A percentile compares a stretch with the other conserved stretches of the same genome.
Evolutionary conservation across 768 basidiomycete genomes (phyloP).

Genomic region (Plicaturopsis crispa): DNA sequence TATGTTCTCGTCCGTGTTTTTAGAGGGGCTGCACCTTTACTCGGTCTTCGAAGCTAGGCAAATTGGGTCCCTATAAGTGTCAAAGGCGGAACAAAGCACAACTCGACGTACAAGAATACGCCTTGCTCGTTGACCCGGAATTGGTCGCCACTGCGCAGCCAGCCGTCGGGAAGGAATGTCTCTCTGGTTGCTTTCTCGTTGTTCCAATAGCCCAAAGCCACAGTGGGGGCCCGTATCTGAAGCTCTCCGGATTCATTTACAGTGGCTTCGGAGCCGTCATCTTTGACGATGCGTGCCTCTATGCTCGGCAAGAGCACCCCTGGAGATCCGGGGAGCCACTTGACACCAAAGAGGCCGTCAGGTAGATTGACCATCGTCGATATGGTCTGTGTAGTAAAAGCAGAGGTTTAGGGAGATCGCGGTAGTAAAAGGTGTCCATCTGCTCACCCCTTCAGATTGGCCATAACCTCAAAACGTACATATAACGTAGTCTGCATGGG

Average conservation of each 20-base stretch:
- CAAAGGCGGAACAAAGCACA: neutral
- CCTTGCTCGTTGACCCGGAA: slow-evolving; percentile 55
- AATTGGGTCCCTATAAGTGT: neutral
- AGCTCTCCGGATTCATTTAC: slow-evolving; percentile 61
- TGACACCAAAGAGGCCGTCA: too few species aligned
- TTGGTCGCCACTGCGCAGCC: slow-evolving; percentile 70
- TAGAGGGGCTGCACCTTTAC: too few species aligned
- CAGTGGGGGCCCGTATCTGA: slow-evolving; percentile 44
- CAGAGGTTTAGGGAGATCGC: too few species aligned
- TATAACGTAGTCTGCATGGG: too few species aligned
- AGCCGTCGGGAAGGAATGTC: slow-evolving; percentile 65
- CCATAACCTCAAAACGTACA: too few species aligned
- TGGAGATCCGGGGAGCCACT: slow-evolving; percentile 35
- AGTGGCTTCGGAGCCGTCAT: slow-evolving; percentile 48
- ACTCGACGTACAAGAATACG: slow-evolving; percentile 63
- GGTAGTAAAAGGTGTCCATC: too few species aligned
- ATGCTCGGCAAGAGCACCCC: slow-evolving; percentile 59
- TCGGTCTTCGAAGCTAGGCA: slow-evolving; percentile 68
- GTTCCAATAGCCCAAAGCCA: slow-evolving; percentile 66
- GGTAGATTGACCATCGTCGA: too few species aligned
- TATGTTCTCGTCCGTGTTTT: too few species aligned
- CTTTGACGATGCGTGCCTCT: slow-evolving; percentile 54
- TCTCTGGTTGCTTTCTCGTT: slow-evolving; percentile 59
- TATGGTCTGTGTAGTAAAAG: too few species aligned
- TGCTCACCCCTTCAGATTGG: too few species aligned